These are phyloP conservation scores for Magnolia sinica DNA, from an alignment of 164 flowering plant genomes.

Conservation along the genomic window DNA sequence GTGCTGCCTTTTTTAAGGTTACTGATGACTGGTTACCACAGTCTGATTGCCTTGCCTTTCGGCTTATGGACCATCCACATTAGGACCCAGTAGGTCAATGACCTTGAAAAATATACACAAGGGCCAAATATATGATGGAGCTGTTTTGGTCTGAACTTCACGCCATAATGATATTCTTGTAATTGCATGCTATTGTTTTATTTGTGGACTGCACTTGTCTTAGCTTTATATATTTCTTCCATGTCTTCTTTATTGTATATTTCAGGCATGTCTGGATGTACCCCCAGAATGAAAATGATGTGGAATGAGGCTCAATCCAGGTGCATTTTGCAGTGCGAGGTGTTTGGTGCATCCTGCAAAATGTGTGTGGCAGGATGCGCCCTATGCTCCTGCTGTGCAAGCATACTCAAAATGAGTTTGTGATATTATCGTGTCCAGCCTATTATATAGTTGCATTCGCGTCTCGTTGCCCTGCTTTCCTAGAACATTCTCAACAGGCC, in stretches of 20 bases:
- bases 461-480: neutral
- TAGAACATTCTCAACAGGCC: neutral
- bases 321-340: neutral
- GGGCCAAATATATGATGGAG: too few species aligned
- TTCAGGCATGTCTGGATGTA: neutral
- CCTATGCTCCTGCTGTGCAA: neutral
- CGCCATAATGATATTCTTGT: too few species aligned
- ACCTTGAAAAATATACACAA: too few species aligned
- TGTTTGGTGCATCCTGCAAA: neutral
- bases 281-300: neutral
- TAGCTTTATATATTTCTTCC: neutral
- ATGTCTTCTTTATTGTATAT: neutral
- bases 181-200: too few species aligned
- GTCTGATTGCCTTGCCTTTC: too few species aligned
- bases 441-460: neutral
- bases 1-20: too few species aligned
- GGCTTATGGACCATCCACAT: too few species aligned
- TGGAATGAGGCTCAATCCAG: neutral
- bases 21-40: too few species aligned
- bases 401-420: neutral
- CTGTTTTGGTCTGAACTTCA: too few species aligned
- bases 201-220: too few species aligned
- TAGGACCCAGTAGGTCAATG: too few species aligned
- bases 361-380: neutral
- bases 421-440: neutral